phyloP scores from a whole-genome alignment of 2,329 filamentous ascomycete species.

The Dryadomyces quercus-mongolicae region DNA sequence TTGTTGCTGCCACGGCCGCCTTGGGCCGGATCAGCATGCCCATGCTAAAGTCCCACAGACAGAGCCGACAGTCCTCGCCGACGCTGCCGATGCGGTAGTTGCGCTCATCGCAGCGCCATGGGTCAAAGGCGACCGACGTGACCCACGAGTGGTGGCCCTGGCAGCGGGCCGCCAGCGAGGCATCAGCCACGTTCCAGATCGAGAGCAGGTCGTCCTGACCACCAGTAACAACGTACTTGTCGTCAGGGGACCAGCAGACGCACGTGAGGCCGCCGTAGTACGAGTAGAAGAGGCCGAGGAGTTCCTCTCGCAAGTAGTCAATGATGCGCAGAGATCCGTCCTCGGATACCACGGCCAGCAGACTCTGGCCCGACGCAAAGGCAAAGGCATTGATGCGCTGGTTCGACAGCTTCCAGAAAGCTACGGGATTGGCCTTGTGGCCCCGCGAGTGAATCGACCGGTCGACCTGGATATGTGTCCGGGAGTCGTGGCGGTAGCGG shows the following conservation, averaged over 20 bases:
- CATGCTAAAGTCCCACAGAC: constrained; percentile 95
- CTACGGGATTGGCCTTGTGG: constrained; percentile 85
- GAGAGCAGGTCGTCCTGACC: constrained; percentile 93
- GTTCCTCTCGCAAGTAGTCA: constrained; percentile 78
- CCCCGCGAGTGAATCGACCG: constrained; percentile 92
- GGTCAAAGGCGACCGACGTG: constrained; percentile 84
- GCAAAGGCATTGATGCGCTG: constrained; percentile 83
- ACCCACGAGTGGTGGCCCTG: constrained; percentile 96
- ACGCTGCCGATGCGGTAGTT: constrained; percentile 96
- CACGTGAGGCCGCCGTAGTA: constrained; percentile 92
- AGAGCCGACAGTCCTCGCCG: constrained; percentile 79
- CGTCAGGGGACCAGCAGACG: constrained; percentile 95
- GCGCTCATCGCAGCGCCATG: constrained; percentile 89
- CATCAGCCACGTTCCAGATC: constrained; percentile 85
- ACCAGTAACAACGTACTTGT: constrained; percentile 88
- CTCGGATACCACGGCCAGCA: constrained; percentile 82
- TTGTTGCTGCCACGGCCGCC: constrained; percentile 35
- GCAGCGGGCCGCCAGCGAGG: constrained; percentile 76
- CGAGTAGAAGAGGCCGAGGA: constrained; percentile 77
- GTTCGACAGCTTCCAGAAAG: constrained; percentile 85
- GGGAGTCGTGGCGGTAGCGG: constrained; percentile 15
- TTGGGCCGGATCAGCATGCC: constrained; percentile 92
- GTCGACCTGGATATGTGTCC: constrained; percentile 53
- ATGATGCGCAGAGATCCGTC: constrained; percentile 84
- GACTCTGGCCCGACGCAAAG: constrained; percentile 79